phyloP scores from a whole-genome alignment of 768 basidiomycete species.

The Suillus ampliporus region DNA sequence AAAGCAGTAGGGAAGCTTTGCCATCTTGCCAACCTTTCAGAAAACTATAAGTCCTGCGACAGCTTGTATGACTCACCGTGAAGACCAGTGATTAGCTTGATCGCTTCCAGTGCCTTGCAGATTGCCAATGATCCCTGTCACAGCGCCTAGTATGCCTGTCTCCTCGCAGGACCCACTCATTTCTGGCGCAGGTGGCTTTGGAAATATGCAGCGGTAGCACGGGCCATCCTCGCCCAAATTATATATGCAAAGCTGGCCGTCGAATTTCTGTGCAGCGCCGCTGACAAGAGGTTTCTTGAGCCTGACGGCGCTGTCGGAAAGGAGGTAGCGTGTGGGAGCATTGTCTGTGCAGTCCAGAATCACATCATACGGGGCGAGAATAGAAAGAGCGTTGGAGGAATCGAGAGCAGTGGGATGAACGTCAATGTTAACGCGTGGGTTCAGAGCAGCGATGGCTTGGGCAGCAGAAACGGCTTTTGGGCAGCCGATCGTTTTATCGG shows the following conservation, averaged over 20 bases:
- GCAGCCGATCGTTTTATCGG: constrained; percentile 70
- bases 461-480: constrained; percentile 86
- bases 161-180: constrained; percentile 83
- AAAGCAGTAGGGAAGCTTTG: constrained; percentile 70
- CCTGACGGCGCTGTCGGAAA: constrained; percentile 83
- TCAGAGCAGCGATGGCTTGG: constrained; percentile 48
- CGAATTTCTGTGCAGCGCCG: constrained; percentile 88
- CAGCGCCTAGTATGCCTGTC: constrained; percentile 84
- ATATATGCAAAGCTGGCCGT: constrained; percentile 82
- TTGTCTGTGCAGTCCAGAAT: constrained; percentile 97
- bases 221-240: constrained; percentile 74
- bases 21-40: constrained; percentile 47
- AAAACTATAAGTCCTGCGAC: constrained; percentile 1
- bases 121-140: constrained; percentile 89
- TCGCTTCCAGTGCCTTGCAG: constrained; percentile 88
- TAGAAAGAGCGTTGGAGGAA: constrained; percentile 64
- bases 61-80: constrained; percentile 52
- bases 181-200: constrained; percentile 71
- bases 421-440: constrained; percentile 67
- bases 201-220: constrained; percentile 95
- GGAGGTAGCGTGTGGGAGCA: constrained; percentile 87
- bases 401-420: constrained; percentile 65
- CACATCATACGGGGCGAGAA: constrained; percentile 71
- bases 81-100: constrained; percentile 75
- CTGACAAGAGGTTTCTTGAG: constrained; percentile 86